Percentiles rank a stretch among this genome's conserved stretches.
phyloP scores from a whole-genome alignment of 352 stramenopile genomes.

The Blastocystis sp. region DNA sequence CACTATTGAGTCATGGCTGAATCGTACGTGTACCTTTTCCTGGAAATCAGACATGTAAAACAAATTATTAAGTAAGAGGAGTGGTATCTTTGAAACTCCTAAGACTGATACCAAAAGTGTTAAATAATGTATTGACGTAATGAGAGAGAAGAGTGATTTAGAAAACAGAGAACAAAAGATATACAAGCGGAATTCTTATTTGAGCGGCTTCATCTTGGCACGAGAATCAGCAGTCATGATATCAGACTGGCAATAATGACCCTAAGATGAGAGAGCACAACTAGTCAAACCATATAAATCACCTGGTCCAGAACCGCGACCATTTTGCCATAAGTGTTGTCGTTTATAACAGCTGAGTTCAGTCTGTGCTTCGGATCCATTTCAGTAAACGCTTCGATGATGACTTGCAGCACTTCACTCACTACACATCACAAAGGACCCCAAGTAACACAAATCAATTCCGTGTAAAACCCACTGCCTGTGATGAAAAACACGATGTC shows the following conservation, averaged over 20 bases:
- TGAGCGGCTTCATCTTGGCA: conserved; percentile 51
- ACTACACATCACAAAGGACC: neutral
- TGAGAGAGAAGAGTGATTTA: too few relatives aligned
- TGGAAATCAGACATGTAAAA: too few relatives aligned
- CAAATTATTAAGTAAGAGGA: too few relatives aligned
- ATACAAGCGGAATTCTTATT: neutral
- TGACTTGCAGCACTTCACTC: conserved; percentile 1
- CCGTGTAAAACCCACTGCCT: conserved; percentile 23
- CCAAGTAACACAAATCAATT: neutral
- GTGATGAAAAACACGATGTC: conserved; percentile 56
- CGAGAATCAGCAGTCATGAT: conserved; percentile 16
- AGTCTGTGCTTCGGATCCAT: conserved; percentile 23
- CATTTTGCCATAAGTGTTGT: conserved; percentile 56
- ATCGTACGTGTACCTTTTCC: too few relatives aligned
- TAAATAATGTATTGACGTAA: too few relatives aligned
- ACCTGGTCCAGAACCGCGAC: conserved; percentile 40
- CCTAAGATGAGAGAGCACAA: neutral
- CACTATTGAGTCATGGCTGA: too few relatives aligned
- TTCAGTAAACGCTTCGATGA: conserved; percentile 2
- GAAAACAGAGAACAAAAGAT: neutral
- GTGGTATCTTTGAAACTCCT: too few relatives aligned
- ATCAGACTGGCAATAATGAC: conserved; percentile 50
- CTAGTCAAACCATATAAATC: conserved; percentile 15
- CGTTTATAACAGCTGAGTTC: neutral
- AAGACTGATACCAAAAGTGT: too few relatives aligned